These are phyloP conservation scores for Samsoniella hepiali DNA, from an alignment of 2,329 filamentous ascomycete genomes.

Conservation along the genomic window DNA sequence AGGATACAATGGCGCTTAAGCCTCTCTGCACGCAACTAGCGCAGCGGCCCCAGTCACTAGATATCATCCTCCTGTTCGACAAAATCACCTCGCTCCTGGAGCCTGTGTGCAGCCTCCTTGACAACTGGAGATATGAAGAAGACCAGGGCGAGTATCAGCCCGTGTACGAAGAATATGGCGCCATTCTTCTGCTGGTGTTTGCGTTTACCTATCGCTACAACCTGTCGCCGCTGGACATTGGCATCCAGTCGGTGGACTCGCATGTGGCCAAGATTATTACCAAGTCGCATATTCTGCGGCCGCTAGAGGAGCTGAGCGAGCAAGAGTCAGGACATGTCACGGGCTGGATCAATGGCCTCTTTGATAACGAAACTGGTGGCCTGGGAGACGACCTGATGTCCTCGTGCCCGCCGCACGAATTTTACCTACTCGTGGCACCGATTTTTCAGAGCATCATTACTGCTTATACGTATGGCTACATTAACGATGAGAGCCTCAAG, in stretches of 20 bases:
- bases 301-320: conserved; percentile 58
- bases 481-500: conserved; percentile 69
- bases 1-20: conserved; percentile 79
- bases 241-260: conserved; percentile 55
- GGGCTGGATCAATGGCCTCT: conserved; percentile 75
- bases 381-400: conserved; percentile 79
- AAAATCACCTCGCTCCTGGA: conserved; percentile 66
- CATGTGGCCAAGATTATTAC: conserved; percentile 67
- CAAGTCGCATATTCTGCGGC: conserved; percentile 54
- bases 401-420: conserved; percentile 77
- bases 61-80: conserved; percentile 73
- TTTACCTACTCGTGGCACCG: conserved; percentile 74
- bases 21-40: conserved; percentile 69
- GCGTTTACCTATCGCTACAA: conserved; percentile 75
- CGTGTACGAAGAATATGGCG: conserved; percentile 81
- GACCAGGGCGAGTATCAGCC: conserved; percentile 83
- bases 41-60: conserved; percentile 66
- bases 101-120: conserved; percentile 71
- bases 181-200: conserved; percentile 68
- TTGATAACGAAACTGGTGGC: conserved; percentile 68
- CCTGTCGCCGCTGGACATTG: conserved; percentile 62
- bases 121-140: conserved; percentile 78
- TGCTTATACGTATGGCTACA: conserved; percentile 61
- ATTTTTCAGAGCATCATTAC: conserved; percentile 73
- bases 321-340: conserved; percentile 64